phyloP scores from a whole-genome alignment of 148 eudicot genomes.

The Cornus suecica region DNA sequence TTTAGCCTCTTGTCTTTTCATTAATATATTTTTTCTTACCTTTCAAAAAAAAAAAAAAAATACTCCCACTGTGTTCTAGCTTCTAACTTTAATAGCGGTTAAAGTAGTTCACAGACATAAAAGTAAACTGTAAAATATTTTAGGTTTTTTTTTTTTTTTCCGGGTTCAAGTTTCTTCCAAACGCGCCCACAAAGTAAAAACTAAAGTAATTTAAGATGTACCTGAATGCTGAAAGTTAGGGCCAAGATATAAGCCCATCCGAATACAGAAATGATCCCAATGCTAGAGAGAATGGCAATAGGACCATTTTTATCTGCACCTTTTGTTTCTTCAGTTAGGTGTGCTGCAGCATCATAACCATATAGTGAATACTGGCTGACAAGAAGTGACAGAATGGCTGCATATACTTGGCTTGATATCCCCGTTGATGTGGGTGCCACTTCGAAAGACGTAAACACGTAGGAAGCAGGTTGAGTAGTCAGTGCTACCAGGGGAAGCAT shows the following conservation, averaged over 20 bases:
- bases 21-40: no score
- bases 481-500: constrained; percentile 58
- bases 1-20: no score
- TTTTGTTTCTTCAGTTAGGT: constrained; percentile 64
- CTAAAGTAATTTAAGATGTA: not conserved
- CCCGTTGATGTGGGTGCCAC: constrained; percentile 36
- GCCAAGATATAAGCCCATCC: constrained; percentile 68
- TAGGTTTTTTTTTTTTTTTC: not conserved
- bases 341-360: constrained; percentile 74
- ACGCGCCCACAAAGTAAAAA: not conserved
- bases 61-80: no score
- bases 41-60: no score
- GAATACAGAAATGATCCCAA: constrained; percentile 52
- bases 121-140: no score
- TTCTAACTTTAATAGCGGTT: no score
- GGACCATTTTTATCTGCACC: constrained; percentile 72
- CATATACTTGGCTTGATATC: constrained; percentile 39
- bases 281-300: constrained; percentile 58
- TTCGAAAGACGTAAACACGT: constrained; percentile 49
- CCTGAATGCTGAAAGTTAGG: constrained; percentile 71
- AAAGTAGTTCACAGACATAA: not conserved
- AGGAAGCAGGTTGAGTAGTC: constrained; percentile 57
- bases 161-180: not conserved
- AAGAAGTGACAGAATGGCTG: constrained; percentile 48
- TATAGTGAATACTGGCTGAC: constrained; percentile 64